Percentiles rank a stretch among this genome's conserved stretches.
These are phyloP conservation scores for Mrakia blollopis DNA, from an alignment of 768 basidiomycete species.

Conservation along the genomic window DNA sequence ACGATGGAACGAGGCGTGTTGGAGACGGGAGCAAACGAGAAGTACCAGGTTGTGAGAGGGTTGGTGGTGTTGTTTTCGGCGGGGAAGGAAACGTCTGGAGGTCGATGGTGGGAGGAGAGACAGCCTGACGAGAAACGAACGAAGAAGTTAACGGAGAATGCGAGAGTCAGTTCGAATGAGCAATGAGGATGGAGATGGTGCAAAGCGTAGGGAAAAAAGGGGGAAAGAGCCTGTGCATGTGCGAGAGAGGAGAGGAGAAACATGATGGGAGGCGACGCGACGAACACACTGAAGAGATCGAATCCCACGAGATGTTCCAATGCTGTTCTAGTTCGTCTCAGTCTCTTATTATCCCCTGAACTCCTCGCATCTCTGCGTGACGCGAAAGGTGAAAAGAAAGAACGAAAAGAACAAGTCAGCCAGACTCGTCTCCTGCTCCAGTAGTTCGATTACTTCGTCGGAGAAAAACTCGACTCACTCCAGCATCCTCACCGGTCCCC, in stretches of 20 bases:
- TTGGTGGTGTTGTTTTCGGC: background rate
- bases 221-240: no score
- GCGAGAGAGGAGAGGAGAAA: no score
- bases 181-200: no score
- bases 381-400: no score
- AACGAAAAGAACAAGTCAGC: background rate
- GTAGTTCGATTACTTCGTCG: no score
- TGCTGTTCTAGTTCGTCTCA: background rate
- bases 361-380: background rate
- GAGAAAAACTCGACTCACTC: background rate
- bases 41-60: slow-evolving; percentile 1
- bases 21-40: background rate
- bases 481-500: background rate
- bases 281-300: slow-evolving; percentile 6
- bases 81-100: background rate
- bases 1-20: background rate
- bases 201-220: no score
- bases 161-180: background rate
- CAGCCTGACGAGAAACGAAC: background rate
- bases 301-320: slow-evolving; percentile 1
- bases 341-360: background rate
- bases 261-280: no score
- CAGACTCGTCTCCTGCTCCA: no score
- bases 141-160: background rate
- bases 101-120: background rate